Conservation (phyloP, 208 protist genomes). For the Phytomonas francai region DNA sequence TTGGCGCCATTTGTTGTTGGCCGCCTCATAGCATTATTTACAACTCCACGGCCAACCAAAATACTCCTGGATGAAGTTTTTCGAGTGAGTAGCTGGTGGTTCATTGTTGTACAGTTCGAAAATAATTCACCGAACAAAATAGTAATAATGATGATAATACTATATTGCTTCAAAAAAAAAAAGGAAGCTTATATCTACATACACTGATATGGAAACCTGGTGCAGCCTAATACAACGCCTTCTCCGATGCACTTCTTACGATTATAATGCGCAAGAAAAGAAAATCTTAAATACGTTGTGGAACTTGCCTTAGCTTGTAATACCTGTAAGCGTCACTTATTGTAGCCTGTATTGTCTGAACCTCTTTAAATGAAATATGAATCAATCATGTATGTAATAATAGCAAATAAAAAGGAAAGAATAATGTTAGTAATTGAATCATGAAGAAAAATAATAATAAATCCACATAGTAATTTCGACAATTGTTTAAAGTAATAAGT, state of each 20-base stretch:
- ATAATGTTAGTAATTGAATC: neutral
- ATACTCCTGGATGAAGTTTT: neutral
- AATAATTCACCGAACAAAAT: neutral
- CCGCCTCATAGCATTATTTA: neutral
- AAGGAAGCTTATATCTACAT: neutral
- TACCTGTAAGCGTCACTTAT: neutral
- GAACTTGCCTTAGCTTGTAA: neutral
- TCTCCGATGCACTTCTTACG: neutral
- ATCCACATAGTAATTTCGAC: neutral
- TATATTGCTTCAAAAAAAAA: neutral
- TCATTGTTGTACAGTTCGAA: neutral
- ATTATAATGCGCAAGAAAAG: neutral
- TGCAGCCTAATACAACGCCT: neutral
- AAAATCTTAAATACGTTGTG: neutral
- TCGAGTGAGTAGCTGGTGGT: neutral
- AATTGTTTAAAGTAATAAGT: neutral
- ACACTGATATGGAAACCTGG: neutral
- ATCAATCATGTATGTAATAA: neutral
- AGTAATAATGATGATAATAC: neutral
- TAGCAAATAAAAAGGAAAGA: neutral
- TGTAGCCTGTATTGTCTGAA: neutral
- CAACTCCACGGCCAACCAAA: neutral
- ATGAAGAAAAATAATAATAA: neutral
- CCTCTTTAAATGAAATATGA: neutral
- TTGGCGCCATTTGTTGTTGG: neutral